Percentiles rank a stretch among this genome's conserved stretches.
These are phyloP conservation scores for Colletotrichum simmondsii DNA, from an alignment of 2,329 filamentous ascomycete species.

Conservation along the genomic window DNA sequence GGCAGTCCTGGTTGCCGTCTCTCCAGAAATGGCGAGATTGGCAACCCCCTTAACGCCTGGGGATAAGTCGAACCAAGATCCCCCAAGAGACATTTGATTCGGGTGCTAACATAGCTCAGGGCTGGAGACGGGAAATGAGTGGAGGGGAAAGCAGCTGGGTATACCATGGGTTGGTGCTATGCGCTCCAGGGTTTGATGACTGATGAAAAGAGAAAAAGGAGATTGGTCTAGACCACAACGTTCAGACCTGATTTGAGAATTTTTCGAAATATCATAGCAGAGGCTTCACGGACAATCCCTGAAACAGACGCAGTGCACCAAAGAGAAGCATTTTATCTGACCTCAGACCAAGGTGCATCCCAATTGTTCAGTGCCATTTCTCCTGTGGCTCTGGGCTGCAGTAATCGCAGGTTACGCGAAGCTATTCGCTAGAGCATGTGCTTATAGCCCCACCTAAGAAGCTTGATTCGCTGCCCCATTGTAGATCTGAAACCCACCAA, in stretches of 20 bases:
- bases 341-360: slow-evolving; percentile 5
- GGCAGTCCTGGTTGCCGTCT: slow-evolving; percentile 61
- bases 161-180: not conserved
- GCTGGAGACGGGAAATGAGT: not conserved
- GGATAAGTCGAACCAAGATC: slow-evolving; percentile 58
- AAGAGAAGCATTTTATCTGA: not conserved
- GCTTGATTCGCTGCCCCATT: slow-evolving; percentile 26
- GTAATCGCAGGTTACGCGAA: not conserved
- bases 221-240: slow-evolving; percentile 12
- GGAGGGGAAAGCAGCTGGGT: not conserved
- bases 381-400: not conserved
- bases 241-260: not conserved
- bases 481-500: slow-evolving; percentile 29
- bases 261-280: not conserved
- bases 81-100: not conserved
- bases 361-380: not conserved
- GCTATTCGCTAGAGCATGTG: not conserved
- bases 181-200: not conserved
- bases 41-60: slow-evolving; percentile 55
- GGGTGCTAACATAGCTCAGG: slow-evolving; percentile 39
- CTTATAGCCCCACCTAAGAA: slow-evolving; percentile 5
- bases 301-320: slow-evolving; percentile 8
- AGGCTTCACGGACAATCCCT: slow-evolving; percentile 12
- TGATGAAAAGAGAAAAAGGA: not conserved
- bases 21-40: slow-evolving; percentile 62